Base-by-base conservation (phyloP, 495 filamentous ascomycete genomes). In the Sabuloglossum arenarium region DNA sequence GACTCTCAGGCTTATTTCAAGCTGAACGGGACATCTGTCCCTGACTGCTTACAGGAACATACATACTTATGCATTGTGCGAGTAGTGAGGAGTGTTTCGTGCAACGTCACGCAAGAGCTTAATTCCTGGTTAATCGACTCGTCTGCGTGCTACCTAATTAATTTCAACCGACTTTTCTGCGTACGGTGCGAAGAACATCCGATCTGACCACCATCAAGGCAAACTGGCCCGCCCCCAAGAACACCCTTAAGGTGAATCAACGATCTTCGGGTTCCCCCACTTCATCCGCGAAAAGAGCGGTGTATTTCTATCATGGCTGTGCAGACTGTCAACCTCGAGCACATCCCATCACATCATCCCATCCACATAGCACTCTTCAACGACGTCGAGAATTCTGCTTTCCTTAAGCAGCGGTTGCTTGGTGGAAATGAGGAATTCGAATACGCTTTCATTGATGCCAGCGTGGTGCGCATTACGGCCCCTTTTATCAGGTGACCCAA, bases 371-470 rank as follows among this genome's bases (percentile, higher is more conserved):
- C 77, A 30, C 68, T 93, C 14, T 95, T 87, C 69, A 75, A 73
- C 10, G 72, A 87, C 64, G 76, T 97, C 37, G 64, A 75, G 59
- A 97, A 97, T 66, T 75, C 83, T 8, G 66, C 74, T 0, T 87
- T 81, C 64, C 71, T 98, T 24, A 81, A 85, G 8, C 68, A 81
- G 58, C 89, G 95, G 67, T 76, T 97, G 16, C 69, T 96, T 8
- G 75, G 79, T 2, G 82, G 84, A 10, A 94, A 95, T 60, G 60
- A 74, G 25, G 82, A 82, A 12, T 97, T 85, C 62, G 86, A 96
- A 66, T 96, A 95, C 71, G 90, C 90, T 4, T 83, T 98, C 53
- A 79, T 98, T 47, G 89, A 98, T 67, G 88, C 88, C 0, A 78
- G 72, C 53, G 73, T 79, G 65, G 79, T 88, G 65, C 55, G 69